Evolutionary conservation across 2,329 filamentous ascomycete genomes (phyloP), one percentile per base, ranked within the genome.

Genomic region (Blastomyces parvus): DNA sequence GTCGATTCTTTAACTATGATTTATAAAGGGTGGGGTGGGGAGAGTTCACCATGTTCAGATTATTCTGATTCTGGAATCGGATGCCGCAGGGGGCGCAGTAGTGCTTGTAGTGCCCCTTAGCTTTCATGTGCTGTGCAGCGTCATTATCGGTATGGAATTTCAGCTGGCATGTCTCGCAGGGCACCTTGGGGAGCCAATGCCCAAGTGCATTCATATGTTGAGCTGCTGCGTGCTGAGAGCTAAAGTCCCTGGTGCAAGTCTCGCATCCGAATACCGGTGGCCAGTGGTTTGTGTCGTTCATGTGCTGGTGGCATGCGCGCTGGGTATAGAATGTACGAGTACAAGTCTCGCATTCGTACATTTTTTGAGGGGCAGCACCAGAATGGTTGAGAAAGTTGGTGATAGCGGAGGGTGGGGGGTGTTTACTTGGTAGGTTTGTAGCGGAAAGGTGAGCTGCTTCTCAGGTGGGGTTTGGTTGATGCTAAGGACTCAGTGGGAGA

Each of bases 1-100:
- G 36, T 38, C 36, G n/a, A n/a, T n/a, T n/a, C n/a, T n/a, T n/a
- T 38, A 38, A 38, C 2, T 38, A 38, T 38, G 11, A n/a, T n/a
- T n/a, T n/a, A n/a, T n/a, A n/a, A n/a, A n/a, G n/a, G n/a, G n/a
- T n/a, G n/a, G n/a, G n/a, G n/a, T n/a, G n/a, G n/a, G n/a, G n/a
- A n/a, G n/a, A n/a, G n/a, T n/a, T n/a, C n/a, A 74, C 73, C 70
- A 69, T 70, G 13, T 60, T 67, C 6, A 76, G 64, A 57, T 69
- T 71, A 52, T 77, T 76, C 25, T 66, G 67, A 61, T 69, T 76
- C 7, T 67, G 22, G 42, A 77, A 77, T 0, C 60, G 61, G 22
- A 67, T 66, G 6, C 71, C 42, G 64, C 76, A 78, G 78, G 3
- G 30, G 30, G 9, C 61, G 63, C 71, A 76, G 63, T 75, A 75